Evolutionary conservation across 108 stramenopile species (phyloP).

Genomic region (Aurantiochytrium sp.): DNA sequence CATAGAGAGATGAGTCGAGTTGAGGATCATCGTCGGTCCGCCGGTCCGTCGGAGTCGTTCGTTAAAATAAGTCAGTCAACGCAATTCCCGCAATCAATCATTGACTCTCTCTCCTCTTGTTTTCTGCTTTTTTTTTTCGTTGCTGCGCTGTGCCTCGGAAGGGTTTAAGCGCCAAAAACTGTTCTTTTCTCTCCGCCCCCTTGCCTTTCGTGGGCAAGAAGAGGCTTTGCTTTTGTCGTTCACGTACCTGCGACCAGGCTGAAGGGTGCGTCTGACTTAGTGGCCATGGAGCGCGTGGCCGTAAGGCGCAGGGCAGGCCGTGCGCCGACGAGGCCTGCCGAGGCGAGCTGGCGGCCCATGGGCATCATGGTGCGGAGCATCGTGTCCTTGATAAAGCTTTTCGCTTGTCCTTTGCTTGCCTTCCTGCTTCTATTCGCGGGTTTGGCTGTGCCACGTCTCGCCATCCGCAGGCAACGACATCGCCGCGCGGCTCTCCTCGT

Average conservation of each 20-base stretch:
- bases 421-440: too few species aligned
- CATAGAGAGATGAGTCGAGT: not conserved
- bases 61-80: too few species aligned
- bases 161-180: not conserved
- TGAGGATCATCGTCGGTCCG: too few species aligned
- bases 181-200: not conserved
- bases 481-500: too few species aligned
- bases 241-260: not conserved
- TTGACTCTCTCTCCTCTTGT: too few species aligned
- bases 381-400: not conserved
- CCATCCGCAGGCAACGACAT: too few species aligned
- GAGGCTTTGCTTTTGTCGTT: not conserved
- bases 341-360: not conserved
- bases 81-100: too few species aligned
- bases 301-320: not conserved
- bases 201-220: not conserved
- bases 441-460: too few species aligned
- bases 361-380: not conserved
- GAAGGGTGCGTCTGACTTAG: not conserved
- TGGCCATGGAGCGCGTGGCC: not conserved
- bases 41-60: too few species aligned
- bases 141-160: too few species aligned
- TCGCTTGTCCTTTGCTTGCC: too few species aligned
- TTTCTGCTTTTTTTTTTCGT: too few species aligned
- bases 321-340: not conserved